Evolutionary conservation across 768 basidiomycete genomes (phyloP).

Genomic region (Tylopilus balloui): DNA sequence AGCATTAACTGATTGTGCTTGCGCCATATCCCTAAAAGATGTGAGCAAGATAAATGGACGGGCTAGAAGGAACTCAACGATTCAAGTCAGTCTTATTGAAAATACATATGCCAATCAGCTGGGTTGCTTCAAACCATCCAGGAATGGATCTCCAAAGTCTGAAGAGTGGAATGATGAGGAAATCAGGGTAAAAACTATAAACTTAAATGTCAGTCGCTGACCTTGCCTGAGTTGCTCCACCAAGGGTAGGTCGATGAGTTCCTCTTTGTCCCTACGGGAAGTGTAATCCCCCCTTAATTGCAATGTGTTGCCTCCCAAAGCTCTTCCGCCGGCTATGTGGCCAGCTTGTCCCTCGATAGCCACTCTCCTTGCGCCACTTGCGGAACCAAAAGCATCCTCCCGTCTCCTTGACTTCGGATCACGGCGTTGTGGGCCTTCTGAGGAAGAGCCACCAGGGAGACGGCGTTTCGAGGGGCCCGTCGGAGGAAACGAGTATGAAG

Average conservation of each 20-base stretch:
- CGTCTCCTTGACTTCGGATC: slow-evolving; percentile 50
- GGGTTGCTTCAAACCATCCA: slow-evolving; percentile 32
- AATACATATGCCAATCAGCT: slow-evolving; percentile 13
- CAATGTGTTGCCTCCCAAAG: slow-evolving; percentile 15
- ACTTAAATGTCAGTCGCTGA: slow-evolving; percentile 16
- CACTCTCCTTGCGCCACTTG: slow-evolving; percentile 22
- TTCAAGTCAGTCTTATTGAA: neutral
- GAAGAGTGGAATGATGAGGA: slow-evolving; percentile 1
- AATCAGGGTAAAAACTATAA: slow-evolving; percentile 3
- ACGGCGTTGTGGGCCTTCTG: slow-evolving; percentile 40
- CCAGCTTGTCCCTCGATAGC: slow-evolving; percentile 20
- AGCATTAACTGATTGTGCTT: neutral
- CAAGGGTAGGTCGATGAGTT: slow-evolving; percentile 45
- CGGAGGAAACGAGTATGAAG: slow-evolving; percentile 19
- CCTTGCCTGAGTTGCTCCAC: slow-evolving; percentile 57
- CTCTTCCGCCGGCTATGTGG: slow-evolving; percentile 9
- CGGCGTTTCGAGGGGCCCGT: slow-evolving; percentile 45
- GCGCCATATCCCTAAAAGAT: neutral
- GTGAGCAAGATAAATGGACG: slow-evolving; percentile 1
- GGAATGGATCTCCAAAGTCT: slow-evolving; percentile 58
- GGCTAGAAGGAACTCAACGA: slow-evolving; percentile 8
- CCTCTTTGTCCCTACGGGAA: slow-evolving; percentile 52
- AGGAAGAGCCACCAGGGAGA: slow-evolving; percentile 44
- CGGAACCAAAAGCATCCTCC: slow-evolving; percentile 35
- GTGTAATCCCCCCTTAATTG: slow-evolving; percentile 35